These are phyloP conservation scores for Sugiyamaella xylanicola DNA, from an alignment of 1,139 yeast genomes.

Conservation along the genomic window DNA sequence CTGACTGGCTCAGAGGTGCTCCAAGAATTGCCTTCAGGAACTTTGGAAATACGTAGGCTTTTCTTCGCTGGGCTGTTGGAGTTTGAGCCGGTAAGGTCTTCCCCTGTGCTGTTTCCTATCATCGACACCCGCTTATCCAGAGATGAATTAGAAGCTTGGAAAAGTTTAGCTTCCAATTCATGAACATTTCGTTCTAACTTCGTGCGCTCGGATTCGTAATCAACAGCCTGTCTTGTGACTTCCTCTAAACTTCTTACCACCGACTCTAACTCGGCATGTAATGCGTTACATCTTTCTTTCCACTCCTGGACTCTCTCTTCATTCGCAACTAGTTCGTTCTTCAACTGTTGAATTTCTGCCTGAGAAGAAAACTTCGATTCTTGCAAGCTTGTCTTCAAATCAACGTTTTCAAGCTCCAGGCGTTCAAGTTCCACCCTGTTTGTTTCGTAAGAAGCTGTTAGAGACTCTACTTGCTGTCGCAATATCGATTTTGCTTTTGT, in stretches of 20 bases:
- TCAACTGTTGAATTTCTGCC: slow-evolving; percentile 36
- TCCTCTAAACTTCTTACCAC: slow-evolving; percentile 42
- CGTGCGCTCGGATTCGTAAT: slow-evolving; percentile 41
- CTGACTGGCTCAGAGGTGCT: slow-evolving; percentile 29
- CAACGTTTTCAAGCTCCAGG: slow-evolving; percentile 41
- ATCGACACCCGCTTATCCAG: slow-evolving; percentile 35
- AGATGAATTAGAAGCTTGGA: slow-evolving; percentile 26
- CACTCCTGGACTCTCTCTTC: slow-evolving; percentile 37
- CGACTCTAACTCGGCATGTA: slow-evolving; percentile 39
- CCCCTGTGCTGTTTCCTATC: slow-evolving; percentile 23
- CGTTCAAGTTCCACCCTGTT: slow-evolving; percentile 38
- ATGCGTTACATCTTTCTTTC: slow-evolving; percentile 39
- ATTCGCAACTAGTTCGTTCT: slow-evolving; percentile 35
- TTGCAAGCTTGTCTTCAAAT: slow-evolving; percentile 42
- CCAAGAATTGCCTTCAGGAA: slow-evolving; percentile 11
- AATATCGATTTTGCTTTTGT: slow-evolving; percentile 27
- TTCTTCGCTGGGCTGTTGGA: slow-evolving; percentile 6
- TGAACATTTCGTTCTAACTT: slow-evolving; percentile 35
- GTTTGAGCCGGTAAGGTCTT: not conserved
- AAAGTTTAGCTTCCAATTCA: slow-evolving; percentile 35
- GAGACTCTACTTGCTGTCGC: slow-evolving; percentile 30
- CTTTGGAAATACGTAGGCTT: slow-evolving; percentile 9
- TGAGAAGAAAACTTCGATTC: slow-evolving; percentile 37
- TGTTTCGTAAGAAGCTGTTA: slow-evolving; percentile 32
- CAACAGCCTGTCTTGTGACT: slow-evolving; percentile 43